A percentile compares a stretch with the other conserved stretches of the same genome.
Conservation (phyloP, 2,329 filamentous ascomycete genomes). For the Endoconidiophora polonica region DNA sequence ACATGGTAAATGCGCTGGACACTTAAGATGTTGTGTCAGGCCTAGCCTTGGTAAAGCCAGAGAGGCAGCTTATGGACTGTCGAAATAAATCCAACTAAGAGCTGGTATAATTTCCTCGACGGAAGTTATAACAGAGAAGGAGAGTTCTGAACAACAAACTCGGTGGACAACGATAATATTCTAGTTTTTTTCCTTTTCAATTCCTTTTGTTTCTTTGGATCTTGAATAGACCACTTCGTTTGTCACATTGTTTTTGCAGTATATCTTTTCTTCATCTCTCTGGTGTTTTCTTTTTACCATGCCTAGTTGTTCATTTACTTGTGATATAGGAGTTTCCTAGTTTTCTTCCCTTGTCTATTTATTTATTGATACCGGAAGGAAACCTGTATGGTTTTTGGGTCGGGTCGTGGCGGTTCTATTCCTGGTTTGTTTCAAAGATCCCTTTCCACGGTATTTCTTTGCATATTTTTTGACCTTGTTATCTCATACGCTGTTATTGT, state of each 20-base stretch:
- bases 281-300: neutral
- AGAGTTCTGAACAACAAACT: conserved; percentile 1
- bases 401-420: neutral
- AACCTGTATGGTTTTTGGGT: neutral
- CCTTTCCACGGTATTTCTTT: neutral
- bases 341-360: conserved; percentile 1
- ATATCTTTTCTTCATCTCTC: no score
- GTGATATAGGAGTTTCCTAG: neutral
- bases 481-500: neutral
- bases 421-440: neutral
- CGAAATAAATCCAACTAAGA: neutral
- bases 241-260: no score
- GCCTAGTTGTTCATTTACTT: neutral
- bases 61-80: neutral
- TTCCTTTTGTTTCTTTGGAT: no score
- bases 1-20: neutral
- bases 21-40: neutral
- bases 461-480: neutral
- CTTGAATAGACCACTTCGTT: no score
- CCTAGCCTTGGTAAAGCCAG: neutral
- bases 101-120: neutral
- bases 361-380: neutral
- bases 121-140: neutral
- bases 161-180: neutral
- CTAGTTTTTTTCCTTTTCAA: no score